Conservation (phyloP, 345 rosid species). For the Sonneratia caseolaris region DNA sequence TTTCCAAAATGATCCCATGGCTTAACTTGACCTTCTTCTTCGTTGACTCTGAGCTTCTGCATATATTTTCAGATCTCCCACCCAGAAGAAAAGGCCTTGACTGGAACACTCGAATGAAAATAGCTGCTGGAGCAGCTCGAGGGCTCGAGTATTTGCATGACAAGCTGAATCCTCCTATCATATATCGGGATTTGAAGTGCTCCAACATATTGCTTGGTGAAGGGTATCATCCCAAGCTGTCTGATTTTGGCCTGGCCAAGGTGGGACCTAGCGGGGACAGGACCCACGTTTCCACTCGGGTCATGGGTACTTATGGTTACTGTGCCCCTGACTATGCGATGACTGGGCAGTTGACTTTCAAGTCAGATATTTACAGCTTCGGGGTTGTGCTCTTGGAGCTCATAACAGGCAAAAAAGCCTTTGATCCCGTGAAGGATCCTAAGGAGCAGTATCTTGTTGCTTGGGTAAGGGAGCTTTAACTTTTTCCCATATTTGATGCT, state of each 20-base stretch:
- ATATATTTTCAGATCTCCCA: slow-evolving; percentile 19
- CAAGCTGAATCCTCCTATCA: slow-evolving; percentile 27
- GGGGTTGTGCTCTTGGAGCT: slow-evolving; percentile 42
- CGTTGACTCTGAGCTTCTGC: neutral
- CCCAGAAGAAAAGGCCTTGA: slow-evolving; percentile 24
- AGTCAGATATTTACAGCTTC: slow-evolving; percentile 36
- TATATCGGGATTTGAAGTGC: slow-evolving; percentile 39
- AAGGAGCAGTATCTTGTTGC: slow-evolving; percentile 31
- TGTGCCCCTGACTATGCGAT: slow-evolving; percentile 44
- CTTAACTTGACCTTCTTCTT: neutral
- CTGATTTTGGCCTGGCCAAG: slow-evolving; percentile 41
- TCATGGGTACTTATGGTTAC: slow-evolving; percentile 48
- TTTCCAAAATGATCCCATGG: neutral
- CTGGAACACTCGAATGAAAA: slow-evolving; percentile 36
- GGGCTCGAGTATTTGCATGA: slow-evolving; percentile 38
- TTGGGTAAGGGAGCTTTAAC: slow-evolving; percentile 24
- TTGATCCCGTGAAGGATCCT: slow-evolving; percentile 25
- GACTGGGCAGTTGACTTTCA: slow-evolving; percentile 40
- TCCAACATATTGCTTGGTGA: slow-evolving; percentile 34
- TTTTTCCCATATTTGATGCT: neutral
- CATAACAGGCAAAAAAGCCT: slow-evolving; percentile 39
- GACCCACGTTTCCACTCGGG: slow-evolving; percentile 44
- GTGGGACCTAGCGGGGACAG: slow-evolving; percentile 39
- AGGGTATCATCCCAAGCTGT: slow-evolving; percentile 28
- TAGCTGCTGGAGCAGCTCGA: slow-evolving; percentile 39